Conservation (phyloP, 1,284 basidiomycete species). For the Cutaneotrichosporon cyanovorans region DNA sequence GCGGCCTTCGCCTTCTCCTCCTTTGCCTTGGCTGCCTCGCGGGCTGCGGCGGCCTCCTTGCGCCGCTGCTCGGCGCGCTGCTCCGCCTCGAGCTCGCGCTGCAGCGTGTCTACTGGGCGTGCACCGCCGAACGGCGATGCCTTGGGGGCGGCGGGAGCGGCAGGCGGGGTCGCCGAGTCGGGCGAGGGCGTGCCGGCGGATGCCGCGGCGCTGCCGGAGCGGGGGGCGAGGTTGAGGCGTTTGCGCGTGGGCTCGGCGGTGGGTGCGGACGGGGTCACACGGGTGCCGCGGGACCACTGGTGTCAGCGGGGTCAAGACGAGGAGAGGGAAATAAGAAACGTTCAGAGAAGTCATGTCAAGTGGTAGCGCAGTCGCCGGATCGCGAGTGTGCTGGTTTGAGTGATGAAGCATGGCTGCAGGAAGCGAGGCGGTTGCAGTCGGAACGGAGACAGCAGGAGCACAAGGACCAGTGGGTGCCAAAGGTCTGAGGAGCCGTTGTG, state of each 20-base stretch:
- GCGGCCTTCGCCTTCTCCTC: conserved; percentile 28
- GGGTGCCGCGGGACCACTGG: conserved; percentile 46
- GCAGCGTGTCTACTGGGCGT: conserved; percentile 76
- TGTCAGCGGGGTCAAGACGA: too few species aligned
- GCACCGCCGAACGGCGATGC: conserved; percentile 78
- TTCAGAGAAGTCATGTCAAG: too few species aligned
- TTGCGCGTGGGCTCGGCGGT: conserved; percentile 72
- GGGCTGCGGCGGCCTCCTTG: conserved; percentile 20
- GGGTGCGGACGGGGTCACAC: conserved; percentile 60
- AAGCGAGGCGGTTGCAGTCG: too few species aligned
- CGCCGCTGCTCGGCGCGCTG: conserved; percentile 30
- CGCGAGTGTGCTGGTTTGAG: too few species aligned
- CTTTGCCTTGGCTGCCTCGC: conserved; percentile 33
- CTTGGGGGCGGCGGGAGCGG: conserved; percentile 48
- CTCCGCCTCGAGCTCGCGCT: conserved; percentile 57
- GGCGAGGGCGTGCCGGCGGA: conserved; percentile 53
- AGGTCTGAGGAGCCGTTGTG: too few species aligned
- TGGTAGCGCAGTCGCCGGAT: too few species aligned
- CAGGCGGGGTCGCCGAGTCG: too few species aligned
- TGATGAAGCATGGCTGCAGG: too few species aligned
- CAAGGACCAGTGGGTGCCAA: too few species aligned
- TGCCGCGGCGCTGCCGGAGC: conserved; percentile 48
- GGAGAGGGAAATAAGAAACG: too few species aligned
- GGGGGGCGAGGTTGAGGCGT: conserved; percentile 74
- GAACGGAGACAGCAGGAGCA: too few species aligned